Conservation (phyloP, 805 yeast species). For the Wickerhamiella kurtzmanii region DNA sequence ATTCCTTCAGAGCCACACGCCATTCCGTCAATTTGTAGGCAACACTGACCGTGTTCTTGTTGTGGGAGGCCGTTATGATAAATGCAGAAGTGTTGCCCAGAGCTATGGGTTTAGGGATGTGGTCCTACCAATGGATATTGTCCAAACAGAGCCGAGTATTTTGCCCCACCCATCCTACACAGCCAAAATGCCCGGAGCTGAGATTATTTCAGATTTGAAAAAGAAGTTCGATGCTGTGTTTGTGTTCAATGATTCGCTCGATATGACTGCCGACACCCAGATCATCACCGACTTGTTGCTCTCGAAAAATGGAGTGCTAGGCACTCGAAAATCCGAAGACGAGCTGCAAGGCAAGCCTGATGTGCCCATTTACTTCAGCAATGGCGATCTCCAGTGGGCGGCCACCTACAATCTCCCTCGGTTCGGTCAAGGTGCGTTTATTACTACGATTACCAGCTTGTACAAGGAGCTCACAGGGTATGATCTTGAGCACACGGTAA, state of each 20-base stretch:
- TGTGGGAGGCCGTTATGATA: constrained; percentile 80
- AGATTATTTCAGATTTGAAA: constrained; percentile 44
- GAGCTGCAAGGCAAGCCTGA: constrained; percentile 45
- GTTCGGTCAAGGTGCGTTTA: constrained; percentile 92
- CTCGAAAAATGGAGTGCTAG: constrained; percentile 71
- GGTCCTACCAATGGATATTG: constrained; percentile 65
- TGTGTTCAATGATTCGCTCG: constrained; percentile 84
- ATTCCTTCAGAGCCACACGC: constrained; percentile 87
- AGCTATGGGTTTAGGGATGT: constrained; percentile 76
- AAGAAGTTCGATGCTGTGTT: constrained; percentile 63
- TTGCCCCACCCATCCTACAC: constrained; percentile 70
- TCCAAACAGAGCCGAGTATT: constrained; percentile 79
- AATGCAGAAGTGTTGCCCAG: constrained; percentile 70
- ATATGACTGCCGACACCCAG: constrained; percentile 75
- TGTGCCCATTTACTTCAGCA: constrained; percentile 76
- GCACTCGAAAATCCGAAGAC: constrained; percentile 36
- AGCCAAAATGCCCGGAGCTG: constrained; percentile 49
- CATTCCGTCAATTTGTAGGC: constrained; percentile 70
- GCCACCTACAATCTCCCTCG: constrained; percentile 70
- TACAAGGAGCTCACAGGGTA: constrained; percentile 75
- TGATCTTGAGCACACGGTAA: constrained; percentile 65
- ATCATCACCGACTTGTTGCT: constrained; percentile 69
- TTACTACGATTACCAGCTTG: constrained; percentile 73
- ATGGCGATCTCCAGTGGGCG: constrained; percentile 88
- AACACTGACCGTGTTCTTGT: constrained; percentile 62